Base-by-base conservation (phyloP, 2,329 filamentous ascomycete genomes). In the Xylaria multiplex region DNA sequence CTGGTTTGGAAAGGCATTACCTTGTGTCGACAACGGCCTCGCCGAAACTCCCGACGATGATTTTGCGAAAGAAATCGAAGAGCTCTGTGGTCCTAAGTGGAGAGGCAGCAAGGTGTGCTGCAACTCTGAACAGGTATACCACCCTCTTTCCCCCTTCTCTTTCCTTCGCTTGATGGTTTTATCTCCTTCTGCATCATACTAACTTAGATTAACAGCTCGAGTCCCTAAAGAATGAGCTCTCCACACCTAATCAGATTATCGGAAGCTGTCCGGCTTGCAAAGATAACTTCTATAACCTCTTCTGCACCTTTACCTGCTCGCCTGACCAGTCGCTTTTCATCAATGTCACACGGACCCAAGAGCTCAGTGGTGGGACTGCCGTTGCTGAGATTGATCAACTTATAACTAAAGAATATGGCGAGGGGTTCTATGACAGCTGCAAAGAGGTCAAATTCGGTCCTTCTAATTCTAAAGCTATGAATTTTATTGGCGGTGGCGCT, bases 391-490 rank as follows among this genome's bases (percentile, higher is more conserved):
- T 99, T 24, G 94, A 97, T 76, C 95, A 97, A 75, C 82, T 98
- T 6, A 89, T 97, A 72, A 93, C 93, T 2, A 85, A 93, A 63
- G 85, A 91, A 59, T 98, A 96, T 77, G 94, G 93, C 49, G 85
- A 87, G 8, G 93, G 92, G 1, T 96, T 99, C 81, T 99, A 94
- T 78, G 87, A 97, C 79, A 99, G 96, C 81, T 99, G 96, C 83
- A 98, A 98, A 80, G 93, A 99, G 78, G 95, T 99, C 80, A 99
- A 99, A 77, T 97, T 98, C 75, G 96, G 96, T 42, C 91, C 94
- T 6, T 94, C 95, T 48, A 97, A 97, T 76, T 91, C 92, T 67
- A 93, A 91, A 74, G 96, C 95, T 16, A 99, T 99, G 87, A 91
- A 95, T 73, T 90, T 99, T 73, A 98, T 99, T 67, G 96, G 96